Base-by-base conservation (phyloP, 2,329 filamentous ascomycete species). In the Colletotrichum spaethianum region DNA sequence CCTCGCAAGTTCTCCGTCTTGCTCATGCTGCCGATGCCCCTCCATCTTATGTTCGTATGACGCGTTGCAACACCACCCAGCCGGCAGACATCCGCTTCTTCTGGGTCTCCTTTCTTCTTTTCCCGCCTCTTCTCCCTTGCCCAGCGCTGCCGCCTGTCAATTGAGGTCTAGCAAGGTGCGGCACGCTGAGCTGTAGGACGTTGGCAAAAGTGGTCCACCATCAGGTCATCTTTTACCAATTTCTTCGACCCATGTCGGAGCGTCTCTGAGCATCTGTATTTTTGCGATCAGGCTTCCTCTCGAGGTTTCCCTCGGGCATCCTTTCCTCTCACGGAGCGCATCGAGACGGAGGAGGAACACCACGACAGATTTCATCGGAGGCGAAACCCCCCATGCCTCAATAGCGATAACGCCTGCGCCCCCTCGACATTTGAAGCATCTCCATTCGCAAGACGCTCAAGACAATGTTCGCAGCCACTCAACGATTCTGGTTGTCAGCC, bases 21-120 rank as follows among this genome's bases (percentile, higher is more conserved):
- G 52, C 44, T 61, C 42, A 28, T 14, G 56, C 36, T 40, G 48
- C 33, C 56, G 53, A 63, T 57, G 65, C 65, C 69, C 65, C 52
- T 72, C 69, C 59, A 69, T 64, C 31, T 23, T 20, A 20, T 31
- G 46, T 48, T 63, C 66, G 65, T 60, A 72, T 72, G 65, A 72
- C 70, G 70, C 65, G 65, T 72, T 68, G 69, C 65, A 59, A 63
- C 28, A 52, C 52, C 59, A 38, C 53, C 65, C 38, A 60, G 59
- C 65, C 59, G 65, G 69, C 57, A 63, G 38, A 50, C 59, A 69
- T 59, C 65, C 65, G 70, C 60, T 70, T 53, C 65, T 70, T 60
- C 64, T 64, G 70, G 52, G 70, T 63, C 52, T 52, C 11, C 28
- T 69, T 60, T 36, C 50, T 26, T 31, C 57, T 56, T 28, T 26